phyloP scores from a whole-genome alignment of 805 yeast genomes.

The Metschnikowia corniflorae region DNA sequence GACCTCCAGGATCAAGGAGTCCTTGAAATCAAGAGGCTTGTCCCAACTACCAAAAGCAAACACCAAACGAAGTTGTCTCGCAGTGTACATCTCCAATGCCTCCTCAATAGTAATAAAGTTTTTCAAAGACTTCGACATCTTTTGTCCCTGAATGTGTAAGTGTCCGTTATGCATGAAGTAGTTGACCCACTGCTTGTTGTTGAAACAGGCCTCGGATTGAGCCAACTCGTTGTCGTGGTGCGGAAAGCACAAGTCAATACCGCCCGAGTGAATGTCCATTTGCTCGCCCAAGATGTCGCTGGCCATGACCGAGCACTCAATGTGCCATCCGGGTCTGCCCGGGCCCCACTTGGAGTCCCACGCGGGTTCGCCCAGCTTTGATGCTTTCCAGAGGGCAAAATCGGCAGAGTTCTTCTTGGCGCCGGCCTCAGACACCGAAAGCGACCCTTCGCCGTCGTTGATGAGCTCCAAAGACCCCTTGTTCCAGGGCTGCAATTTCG shows the following conservation, averaged over 20 bases:
- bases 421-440: slow-evolving; percentile 42
- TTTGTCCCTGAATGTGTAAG: slow-evolving; percentile 96
- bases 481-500: slow-evolving; percentile 98
- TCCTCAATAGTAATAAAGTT: slow-evolving; percentile 94
- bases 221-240: slow-evolving; percentile 99
- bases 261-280: slow-evolving; percentile 96
- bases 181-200: slow-evolving; percentile 92
- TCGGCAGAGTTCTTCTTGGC: slow-evolving; percentile 77
- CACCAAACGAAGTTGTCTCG: slow-evolving; percentile 85
- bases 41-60: slow-evolving; percentile 94
- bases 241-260: slow-evolving; percentile 95
- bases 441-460: slow-evolving; percentile 92
- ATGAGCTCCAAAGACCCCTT: slow-evolving; percentile 82
- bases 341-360: slow-evolving; percentile 97
- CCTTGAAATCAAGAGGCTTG: slow-evolving; percentile 87
- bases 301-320: slow-evolving; percentile 99
- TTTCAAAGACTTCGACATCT: slow-evolving; percentile 93
- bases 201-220: slow-evolving; percentile 90
- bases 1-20: slow-evolving; percentile 71
- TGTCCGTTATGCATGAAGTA: slow-evolving; percentile 97
- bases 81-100: slow-evolving; percentile 65
- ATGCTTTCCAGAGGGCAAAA: slow-evolving; percentile 95
- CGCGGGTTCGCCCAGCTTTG: slow-evolving; percentile 95
- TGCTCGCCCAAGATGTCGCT: slow-evolving; percentile 75
- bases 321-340: slow-evolving; percentile 99